Evolutionary conservation across 805 yeast genomes (phyloP).

Genomic region (Yueomyces sinensis): DNA sequence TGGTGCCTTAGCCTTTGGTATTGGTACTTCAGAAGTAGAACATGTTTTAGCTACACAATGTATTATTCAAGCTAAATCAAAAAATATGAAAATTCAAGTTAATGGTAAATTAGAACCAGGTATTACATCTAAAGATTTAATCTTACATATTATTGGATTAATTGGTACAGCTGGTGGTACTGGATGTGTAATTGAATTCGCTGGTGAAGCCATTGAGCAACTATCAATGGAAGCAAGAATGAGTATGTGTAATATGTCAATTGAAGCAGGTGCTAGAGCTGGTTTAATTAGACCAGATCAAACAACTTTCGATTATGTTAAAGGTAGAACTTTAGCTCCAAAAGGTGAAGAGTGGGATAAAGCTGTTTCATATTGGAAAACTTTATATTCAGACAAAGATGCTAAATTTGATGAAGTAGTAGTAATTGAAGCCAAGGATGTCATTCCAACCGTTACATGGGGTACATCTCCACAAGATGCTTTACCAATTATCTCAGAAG

Average conservation of each 20-base stretch:
- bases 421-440: slow-evolving; percentile 66
- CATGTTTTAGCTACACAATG: slow-evolving; percentile 98
- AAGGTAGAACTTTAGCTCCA: slow-evolving; percentile 93
- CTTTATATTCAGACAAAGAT: slow-evolving; percentile 78
- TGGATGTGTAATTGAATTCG: slow-evolving; percentile 91
- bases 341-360: slow-evolving; percentile 90
- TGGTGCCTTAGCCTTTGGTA: slow-evolving; percentile 95
- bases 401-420: slow-evolving; percentile 83
- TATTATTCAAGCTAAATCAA: slow-evolving; percentile 83
- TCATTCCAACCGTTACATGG: slow-evolving; percentile 96
- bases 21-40: slow-evolving; percentile 98
- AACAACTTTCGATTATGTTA: slow-evolving; percentile 72
- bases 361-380: slow-evolving; percentile 83
- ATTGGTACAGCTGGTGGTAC: slow-evolving; percentile 99
- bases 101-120: slow-evolving; percentile 79
- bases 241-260: slow-evolving; percentile 99
- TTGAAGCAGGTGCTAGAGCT: slow-evolving; percentile 98
- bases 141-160: slow-evolving; percentile 86
- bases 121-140: slow-evolving; percentile 89
- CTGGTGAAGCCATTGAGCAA: slow-evolving; percentile 85
- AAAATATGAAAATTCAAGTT: slow-evolving; percentile 84
- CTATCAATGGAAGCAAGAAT: slow-evolving; percentile 95
- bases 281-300: slow-evolving; percentile 98
- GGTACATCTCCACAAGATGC: slow-evolving; percentile 99
- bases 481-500: slow-evolving; percentile 77